phyloP scores from a whole-genome alignment of 2,329 filamentous ascomycete species.

The Ophiocordyceps sinensis region DNA sequence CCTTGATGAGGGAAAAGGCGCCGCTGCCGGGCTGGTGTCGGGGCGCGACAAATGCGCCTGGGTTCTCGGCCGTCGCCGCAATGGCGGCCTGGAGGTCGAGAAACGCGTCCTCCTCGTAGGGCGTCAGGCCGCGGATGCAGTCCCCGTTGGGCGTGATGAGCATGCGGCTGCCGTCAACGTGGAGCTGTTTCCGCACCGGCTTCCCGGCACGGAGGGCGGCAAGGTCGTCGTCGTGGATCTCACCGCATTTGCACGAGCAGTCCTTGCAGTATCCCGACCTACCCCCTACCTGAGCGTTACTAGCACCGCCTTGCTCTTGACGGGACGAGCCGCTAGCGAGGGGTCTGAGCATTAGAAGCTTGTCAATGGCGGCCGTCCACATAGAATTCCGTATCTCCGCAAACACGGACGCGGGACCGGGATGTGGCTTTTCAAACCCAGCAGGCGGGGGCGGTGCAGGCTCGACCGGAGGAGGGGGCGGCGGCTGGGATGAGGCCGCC shows the following conservation, averaged over 20 bases:
- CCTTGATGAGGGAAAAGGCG: conserved; percentile 49
- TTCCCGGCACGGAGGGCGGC: conserved; percentile 38
- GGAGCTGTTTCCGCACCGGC: conserved; percentile 42
- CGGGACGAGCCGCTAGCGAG: conserved; percentile 16
- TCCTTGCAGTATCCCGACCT: conserved; percentile 20
- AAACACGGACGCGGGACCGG: conserved; percentile 20
- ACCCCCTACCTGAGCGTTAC: conserved; percentile 7
- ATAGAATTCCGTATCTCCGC: conserved; percentile 18
- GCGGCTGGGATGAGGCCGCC: conserved; percentile 2
- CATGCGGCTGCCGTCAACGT: conserved; percentile 48
- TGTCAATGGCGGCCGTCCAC: conserved; percentile 18
- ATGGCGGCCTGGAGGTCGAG: conserved; percentile 51
- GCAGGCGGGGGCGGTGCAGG: conserved; percentile 6
- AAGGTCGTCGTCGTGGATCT: conserved; percentile 35
- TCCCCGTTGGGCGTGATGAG: conserved; percentile 65
- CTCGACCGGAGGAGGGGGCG: conserved; percentile 6
- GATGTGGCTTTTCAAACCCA: conserved; percentile 14
- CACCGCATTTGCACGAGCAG: conserved; percentile 22
- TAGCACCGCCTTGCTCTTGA: conserved; percentile 9
- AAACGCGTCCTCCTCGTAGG: conserved; percentile 56
- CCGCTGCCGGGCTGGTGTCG: conserved; percentile 38
- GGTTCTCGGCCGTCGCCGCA: conserved; percentile 31
- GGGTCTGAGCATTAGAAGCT: conserved; percentile 22
- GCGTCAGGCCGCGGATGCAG: conserved; percentile 56
- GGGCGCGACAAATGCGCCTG: conserved; percentile 40